Evolutionary conservation across 371 early-diverging fungal genomes (phyloP), one percentile per base, ranked within the genome.

Genomic region (Blakeslea trispora): DNA sequence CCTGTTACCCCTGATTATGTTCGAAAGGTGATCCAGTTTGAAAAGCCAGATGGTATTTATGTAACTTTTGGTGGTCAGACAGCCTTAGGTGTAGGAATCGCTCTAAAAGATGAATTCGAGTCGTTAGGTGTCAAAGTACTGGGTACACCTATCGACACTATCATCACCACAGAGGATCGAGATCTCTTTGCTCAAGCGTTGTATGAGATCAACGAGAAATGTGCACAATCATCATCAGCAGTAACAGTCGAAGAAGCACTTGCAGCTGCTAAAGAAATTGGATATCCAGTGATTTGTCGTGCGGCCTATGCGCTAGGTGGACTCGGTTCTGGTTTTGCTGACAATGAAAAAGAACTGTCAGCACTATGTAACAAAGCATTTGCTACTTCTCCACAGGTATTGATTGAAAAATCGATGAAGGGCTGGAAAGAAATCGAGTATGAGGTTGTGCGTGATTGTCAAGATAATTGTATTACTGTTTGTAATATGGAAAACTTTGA

Each of bases 401-500:
- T 97, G 23, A 87, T 97, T n/a, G 97, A 97, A 73, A 84, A 86
- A 63, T 86, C 86, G 45, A 97, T 97, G 97, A 95, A 96, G 79
- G 97, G 97, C 11, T 97, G 97, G 97, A 97, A 97, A 76, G 97
- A 97, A 79, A 87, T 97, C 37, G 97, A 97, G 71, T 97, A 95
- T 69, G 97, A 97, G 71, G 97, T 97, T 42, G 96, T 97, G 9
- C 88, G 97, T 46, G 97, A 97, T 72, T 82, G 85, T 57, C 74
- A 77, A 19, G 91, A 95, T 78, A 97, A 97, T 79, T 95, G 96
- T 77, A 94, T 97, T 57, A 95, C 95, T 15, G 95, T 97, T 53
- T 97, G 96, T 81, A 96, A 97, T 79, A 97, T 97, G 97, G 97
- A 97, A 78, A 97, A 97, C 85, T 96, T 97, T 78, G 97, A 97